Base-by-base conservation (phyloP, 192 early-diverging fungal species). In the Chytriomyces hyalinus region DNA sequence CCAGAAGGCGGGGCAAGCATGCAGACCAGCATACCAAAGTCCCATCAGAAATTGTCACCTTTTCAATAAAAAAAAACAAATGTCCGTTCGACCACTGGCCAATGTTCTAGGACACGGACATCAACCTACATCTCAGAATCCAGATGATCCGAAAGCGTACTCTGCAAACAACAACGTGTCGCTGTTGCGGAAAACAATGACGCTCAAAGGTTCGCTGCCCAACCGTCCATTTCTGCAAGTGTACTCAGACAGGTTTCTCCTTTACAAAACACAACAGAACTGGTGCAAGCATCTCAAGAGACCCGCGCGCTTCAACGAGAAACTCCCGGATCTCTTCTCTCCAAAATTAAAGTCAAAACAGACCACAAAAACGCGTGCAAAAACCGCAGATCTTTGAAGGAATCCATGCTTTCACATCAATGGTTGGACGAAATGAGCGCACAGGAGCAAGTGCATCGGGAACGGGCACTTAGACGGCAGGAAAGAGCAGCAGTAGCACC, bases 261-360 rank as follows among this genome's bases (percentile, higher is more conserved):
- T 36, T 36, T 64, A 15, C 20, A 44, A 24, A 9, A 77, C 67
- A 10, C 5, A 10, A 62, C 51, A 87, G 85, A 87, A 57, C 75
- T 87, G 46, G 81, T 87, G 9, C 49, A 73, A 45, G 75, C 72
- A 9, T 87, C 85, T 2, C 73, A 80, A 48, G 61, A 70, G 20
- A 73, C 85, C 15, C 80, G 85, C 22, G 43, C 66, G 8, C 78
- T 61, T 22, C 60, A 80, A 26, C 51, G 51, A 13, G 75, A 80
- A 13, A 79, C 85, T 43, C 86, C 83, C 17, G 65, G 62, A 24
- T 69, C 80, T 5, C 79, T 87, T 6, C 78, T 81, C 7, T 13
- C 77, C 11, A 75, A 66, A 10, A 85, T 87, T 43, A 87, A 85
- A 67, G 83, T 84, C 24, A 82, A 78, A 45, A 81, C 85, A 28